A percentile compares a stretch with the other conserved stretches of the same genome.
Conservation (phyloP, 192 early-diverging fungal genomes). For the Coemansia sp. region DNA sequence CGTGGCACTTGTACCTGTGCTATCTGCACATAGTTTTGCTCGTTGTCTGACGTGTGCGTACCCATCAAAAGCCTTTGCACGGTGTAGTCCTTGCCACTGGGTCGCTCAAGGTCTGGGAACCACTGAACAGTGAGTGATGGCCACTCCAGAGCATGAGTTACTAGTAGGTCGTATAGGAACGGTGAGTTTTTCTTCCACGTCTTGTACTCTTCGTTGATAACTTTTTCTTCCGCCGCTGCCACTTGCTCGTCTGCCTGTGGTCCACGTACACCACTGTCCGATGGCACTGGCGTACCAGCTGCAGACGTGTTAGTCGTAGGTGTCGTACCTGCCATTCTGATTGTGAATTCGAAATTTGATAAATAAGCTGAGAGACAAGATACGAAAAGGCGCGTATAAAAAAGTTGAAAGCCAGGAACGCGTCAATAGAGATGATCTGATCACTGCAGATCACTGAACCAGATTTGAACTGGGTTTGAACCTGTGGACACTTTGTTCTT, state of each 20-base stretch:
- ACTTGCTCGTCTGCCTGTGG: conserved; percentile 45
- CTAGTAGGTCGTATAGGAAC: conserved; percentile 96
- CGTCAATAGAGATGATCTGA: not conserved
- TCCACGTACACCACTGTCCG: conserved; percentile 28
- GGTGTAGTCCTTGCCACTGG: conserved; percentile 88
- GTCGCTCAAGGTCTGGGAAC: conserved; percentile 93
- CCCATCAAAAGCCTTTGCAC: conserved; percentile 90
- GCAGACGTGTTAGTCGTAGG: conserved; percentile 50
- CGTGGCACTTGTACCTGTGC: conserved; percentile 87
- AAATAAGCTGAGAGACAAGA: not conserved
- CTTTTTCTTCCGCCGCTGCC: conserved; percentile 62
- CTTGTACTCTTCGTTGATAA: conserved; percentile 97
- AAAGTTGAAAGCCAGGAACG: not conserved
- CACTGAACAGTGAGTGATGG: conserved; percentile 97
- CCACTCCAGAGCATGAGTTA: conserved; percentile 99
- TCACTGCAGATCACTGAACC: not conserved
- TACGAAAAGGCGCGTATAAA: not conserved
- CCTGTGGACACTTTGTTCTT: no score
- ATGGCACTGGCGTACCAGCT: conserved; percentile 47
- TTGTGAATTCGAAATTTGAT: not conserved
- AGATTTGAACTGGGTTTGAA: no score
- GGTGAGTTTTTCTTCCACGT: conserved; percentile 99
- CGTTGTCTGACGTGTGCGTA: conserved; percentile 95
- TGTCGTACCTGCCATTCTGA: conserved; percentile 19
- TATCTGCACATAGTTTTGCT: conserved; percentile 97